Conservation (phyloP, 139 green algal species). For the Micromonas pusilla region DNA sequence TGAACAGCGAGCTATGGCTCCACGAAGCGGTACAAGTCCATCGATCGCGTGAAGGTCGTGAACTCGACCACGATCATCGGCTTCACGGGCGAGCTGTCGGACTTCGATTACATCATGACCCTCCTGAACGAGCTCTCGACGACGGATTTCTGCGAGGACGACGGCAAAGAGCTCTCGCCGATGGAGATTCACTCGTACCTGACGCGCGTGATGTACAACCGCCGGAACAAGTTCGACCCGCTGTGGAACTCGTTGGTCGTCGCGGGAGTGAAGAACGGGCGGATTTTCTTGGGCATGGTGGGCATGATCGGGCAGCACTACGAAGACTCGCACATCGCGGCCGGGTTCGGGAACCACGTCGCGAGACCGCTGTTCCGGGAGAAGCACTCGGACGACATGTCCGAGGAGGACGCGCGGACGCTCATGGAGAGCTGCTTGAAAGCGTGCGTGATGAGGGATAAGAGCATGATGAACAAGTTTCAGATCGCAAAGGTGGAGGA, state of each 20-base stretch:
- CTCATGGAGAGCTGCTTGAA: slow-evolving; percentile 79
- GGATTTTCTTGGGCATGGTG: slow-evolving; percentile 72
- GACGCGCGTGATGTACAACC: slow-evolving; percentile 92
- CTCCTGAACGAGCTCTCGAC: slow-evolving; percentile 84
- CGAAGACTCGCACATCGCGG: slow-evolving; percentile 56
- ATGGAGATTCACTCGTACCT: slow-evolving; percentile 84
- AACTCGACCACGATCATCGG: slow-evolving; percentile 67
- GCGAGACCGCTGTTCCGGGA: slow-evolving; percentile 85
- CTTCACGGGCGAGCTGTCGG: slow-evolving; percentile 83
- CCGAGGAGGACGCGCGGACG: slow-evolving; percentile 67
- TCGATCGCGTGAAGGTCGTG: slow-evolving; percentile 70
- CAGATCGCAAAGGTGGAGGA: slow-evolving; percentile 71
- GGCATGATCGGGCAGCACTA: slow-evolving; percentile 91
- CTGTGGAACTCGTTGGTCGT: slow-evolving; percentile 96
- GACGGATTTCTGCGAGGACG: slow-evolving; percentile 82
- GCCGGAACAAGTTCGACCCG: slow-evolving; percentile 78
- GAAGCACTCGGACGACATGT: slow-evolving; percentile 80
- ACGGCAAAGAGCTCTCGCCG: slow-evolving; percentile 67
- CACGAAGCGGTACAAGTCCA: slow-evolving; percentile 96
- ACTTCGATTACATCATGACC: slow-evolving; percentile 85
- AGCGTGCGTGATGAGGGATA: slow-evolving; percentile 96
- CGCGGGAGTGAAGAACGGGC: slow-evolving; percentile 58
- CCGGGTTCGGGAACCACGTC: slow-evolving; percentile 89
- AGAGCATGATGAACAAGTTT: slow-evolving; percentile 70
- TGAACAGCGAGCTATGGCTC: slow-evolving; percentile 85